These are phyloP conservation scores for Onygenales sp. DNA, from an alignment of 2,329 filamentous ascomycete species.

Conservation along the genomic window DNA sequence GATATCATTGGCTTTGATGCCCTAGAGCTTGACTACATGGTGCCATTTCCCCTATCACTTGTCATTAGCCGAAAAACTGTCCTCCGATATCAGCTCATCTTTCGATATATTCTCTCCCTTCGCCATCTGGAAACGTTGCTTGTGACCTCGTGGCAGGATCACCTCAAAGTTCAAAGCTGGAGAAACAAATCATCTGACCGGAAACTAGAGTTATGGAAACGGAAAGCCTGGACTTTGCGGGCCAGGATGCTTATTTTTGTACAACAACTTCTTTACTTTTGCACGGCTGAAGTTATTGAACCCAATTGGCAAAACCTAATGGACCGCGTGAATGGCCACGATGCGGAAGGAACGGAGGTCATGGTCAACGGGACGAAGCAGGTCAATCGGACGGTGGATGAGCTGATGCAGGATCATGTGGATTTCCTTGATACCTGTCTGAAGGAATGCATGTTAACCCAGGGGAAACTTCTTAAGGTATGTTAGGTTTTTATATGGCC, in stretches of 20 bases:
- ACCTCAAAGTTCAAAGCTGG: conserved; percentile 74
- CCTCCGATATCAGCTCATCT: conserved; percentile 92
- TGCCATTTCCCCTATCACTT: conserved; percentile 89
- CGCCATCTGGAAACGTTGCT: conserved; percentile 83
- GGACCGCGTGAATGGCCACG: conserved; percentile 62
- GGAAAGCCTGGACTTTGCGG: conserved; percentile 80
- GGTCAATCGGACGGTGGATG: conserved; percentile 76
- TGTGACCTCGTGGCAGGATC: conserved; percentile 80
- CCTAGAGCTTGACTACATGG: conserved; percentile 83
- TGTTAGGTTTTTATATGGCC: conserved; percentile 15
- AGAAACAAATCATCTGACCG: conserved; percentile 65
- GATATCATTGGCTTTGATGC: conserved; percentile 86
- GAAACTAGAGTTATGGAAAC: conserved; percentile 82
- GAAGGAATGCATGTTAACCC: conserved; percentile 98
- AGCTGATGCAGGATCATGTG: conserved; percentile 97
- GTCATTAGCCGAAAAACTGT: conserved; percentile 94
- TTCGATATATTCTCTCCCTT: conserved; percentile 83
- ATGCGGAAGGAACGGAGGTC: conserved; percentile 31
- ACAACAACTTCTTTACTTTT: conserved; percentile 93
- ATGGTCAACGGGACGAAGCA: conserved; percentile 33
- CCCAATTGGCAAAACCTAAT: conserved; percentile 94
- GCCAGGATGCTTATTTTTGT: conserved; percentile 96
- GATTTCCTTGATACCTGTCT: conserved; percentile 96
- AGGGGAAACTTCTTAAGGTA: conserved; percentile 86
- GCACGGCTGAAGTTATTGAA: conserved; percentile 92